Base-by-base conservation (phyloP, 1,284 basidiomycete species). In the Stereum hirsutum region DNA sequence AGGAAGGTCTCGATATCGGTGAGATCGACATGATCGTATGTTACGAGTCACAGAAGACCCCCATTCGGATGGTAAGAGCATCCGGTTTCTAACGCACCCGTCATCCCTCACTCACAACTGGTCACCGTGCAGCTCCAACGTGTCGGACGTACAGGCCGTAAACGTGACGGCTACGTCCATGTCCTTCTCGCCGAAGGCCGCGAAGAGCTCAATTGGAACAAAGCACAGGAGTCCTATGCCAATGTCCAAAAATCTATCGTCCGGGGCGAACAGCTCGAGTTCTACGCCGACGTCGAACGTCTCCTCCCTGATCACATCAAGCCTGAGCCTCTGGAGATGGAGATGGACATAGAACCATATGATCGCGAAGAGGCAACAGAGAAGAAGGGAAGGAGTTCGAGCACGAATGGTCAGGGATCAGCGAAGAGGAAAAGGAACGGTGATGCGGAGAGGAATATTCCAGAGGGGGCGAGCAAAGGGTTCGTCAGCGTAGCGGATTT, bases 1-100 rank as follows among this genome's bases (percentile, higher is more conserved):
- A 99, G 65, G 96, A 99, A 62, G 96, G 96, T 48, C 70, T 99
- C n/a, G 96, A 99, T 60, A 99, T 99, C 46, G 96, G 96, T 37
- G 94, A 97, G 57, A 86, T 99, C n/a, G 96, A 99, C 59, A 72
- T 95, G 57, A 96, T 97, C 43, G 72, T 97, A 33, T 96, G 94
- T 57, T 99, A 99, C 61, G 96, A 99, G 54, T 85, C 94, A 30
- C 90, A 94, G 54, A 97, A 95, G 65, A 91, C 91, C 11, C 89
- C 94, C 1, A 93, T 98, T 51, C 89, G 95, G 46, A 94, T 97
- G 85, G 92, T 94, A 58, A 50, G 79, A n/a, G n/a, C 5, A 5
- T 15, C 56, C 7, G 19, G 31, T 17, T 21, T 31, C 28, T 23
- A 14, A 7, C 33, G n/a, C n/a, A n/a, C 17, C 10, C 14, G 10